Base-by-base conservation (phyloP, 2,329 filamentous ascomycete species). In the Microdochium nivale region DNA sequence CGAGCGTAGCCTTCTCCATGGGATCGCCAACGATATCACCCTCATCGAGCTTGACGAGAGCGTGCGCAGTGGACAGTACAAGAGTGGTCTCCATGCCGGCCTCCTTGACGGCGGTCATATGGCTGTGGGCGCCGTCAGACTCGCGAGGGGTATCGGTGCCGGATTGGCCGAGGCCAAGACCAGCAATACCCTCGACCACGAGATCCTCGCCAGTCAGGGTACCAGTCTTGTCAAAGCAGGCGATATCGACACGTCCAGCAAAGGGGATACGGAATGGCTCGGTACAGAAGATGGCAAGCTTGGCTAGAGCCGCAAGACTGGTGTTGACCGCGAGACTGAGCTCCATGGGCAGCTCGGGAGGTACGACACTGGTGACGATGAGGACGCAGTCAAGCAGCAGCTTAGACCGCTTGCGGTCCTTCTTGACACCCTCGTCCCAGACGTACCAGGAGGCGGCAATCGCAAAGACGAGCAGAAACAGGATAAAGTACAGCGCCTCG, bases 391-490 rank as follows among this genome's bases (percentile, higher is more conserved):
- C 95, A 51, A 99, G 82, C 53, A 99, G 81, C 37, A 99, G 82
- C 80, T 99, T 99, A 47, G 92, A 97, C 58, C 94, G 86, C 76
- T 99, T 97, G 66, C 94, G 87, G 64, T 97, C 92, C 73, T 88
- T 90, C 66, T 81, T 80, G 51, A 99, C 92, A 74, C 94, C 95
- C 70, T 99, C 92, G 55, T 91, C 83, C 94, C 94, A 99, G 54
- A 99, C 94, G 68, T 99, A 99, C 91, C 94, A 96, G 13, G 94
- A 96, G 50, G 94, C 94, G 52, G 94, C 95, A 66, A 99, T 82
- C 61, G 95, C 95, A 72, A 99, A 99, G 61, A 97, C 81, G 51
- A 96, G 81, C 25, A 99, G 80, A 78, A 99, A 99, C 54, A 99
- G 79, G 59, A 99, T 99, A 75, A 99, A 99, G 55, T 95, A 79